A percentile compares a stretch with the other conserved stretches of the same genome.
Evolutionary conservation across 129 eudicot genomes (phyloP).

Genomic region (Chrysanthemum makinoi): DNA sequence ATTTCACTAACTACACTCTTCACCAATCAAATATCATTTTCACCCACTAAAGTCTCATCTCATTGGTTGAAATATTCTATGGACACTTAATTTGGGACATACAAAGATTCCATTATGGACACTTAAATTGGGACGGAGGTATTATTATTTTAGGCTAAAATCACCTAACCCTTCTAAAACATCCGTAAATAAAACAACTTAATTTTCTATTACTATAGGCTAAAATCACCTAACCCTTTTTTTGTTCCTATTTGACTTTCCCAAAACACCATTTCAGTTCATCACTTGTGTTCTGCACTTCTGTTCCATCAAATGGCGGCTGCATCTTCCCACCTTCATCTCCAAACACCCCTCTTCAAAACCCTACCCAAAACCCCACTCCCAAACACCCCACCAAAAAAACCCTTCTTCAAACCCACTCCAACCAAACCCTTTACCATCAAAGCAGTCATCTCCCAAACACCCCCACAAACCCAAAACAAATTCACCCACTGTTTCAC

Average conservation of each 20-base stretch:
- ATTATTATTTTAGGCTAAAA: too few species aligned
- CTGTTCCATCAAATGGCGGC: slow-evolving; percentile 61
- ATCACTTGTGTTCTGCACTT: not conserved
- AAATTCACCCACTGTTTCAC: slow-evolving; percentile 64
- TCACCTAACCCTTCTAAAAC: too few species aligned
- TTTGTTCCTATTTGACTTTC: not conserved
- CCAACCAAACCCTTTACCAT: slow-evolving; percentile 32
- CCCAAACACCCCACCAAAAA: not conserved
- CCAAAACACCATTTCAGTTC: not conserved
- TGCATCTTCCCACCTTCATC: slow-evolving; percentile 42
- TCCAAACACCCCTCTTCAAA: slow-evolving; percentile 47
- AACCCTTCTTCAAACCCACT: slow-evolving; percentile 32
- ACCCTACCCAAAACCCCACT: slow-evolving; percentile 39
- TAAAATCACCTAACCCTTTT: not conserved
- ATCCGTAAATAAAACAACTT: too few species aligned
- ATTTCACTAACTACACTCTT: too few species aligned
- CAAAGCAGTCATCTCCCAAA: slow-evolving; percentile 51
- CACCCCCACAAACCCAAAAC: slow-evolving; percentile 39
- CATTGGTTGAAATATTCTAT: too few species aligned
- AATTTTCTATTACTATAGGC: too few species aligned
- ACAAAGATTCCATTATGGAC: too few species aligned
- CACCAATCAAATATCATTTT: too few species aligned
- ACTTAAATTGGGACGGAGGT: too few species aligned
- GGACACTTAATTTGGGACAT: too few species aligned
- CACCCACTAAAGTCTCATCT: too few species aligned